These are phyloP conservation scores for Picochlorum sp. DNA, from an alignment of 139 green algal genomes.

Conservation along the genomic window DNA sequence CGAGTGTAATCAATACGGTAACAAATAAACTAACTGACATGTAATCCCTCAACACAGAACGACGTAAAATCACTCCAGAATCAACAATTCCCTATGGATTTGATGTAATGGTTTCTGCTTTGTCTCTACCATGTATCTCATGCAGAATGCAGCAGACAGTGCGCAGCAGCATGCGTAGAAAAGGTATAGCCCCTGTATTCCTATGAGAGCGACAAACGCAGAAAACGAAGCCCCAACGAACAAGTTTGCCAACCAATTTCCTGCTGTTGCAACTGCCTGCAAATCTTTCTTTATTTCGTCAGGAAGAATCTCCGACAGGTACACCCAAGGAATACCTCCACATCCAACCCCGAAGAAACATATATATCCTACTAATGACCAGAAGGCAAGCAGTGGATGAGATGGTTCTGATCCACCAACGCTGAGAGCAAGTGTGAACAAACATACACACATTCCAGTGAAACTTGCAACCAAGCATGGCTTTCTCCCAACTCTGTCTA, in stretches of 20 bases:
- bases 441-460: conserved; percentile 56
- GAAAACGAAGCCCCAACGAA: conserved; percentile 39
- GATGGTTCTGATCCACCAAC: too few species aligned
- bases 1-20: conserved; percentile 6
- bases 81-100: conserved; percentile 7
- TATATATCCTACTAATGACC: conserved; percentile 46
- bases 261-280: conserved; percentile 36
- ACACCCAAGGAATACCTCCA: conserved; percentile 68
- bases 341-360: conserved; percentile 59
- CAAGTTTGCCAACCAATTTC: conserved; percentile 47
- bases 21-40: background rate
- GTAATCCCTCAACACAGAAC: background rate
- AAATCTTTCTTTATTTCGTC: conserved; percentile 54
- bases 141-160: conserved; percentile 28
- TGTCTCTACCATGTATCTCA: conserved; percentile 46
- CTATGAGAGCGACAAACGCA: conserved; percentile 34
- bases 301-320: conserved; percentile 65
- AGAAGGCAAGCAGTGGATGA: conserved; percentile 17
- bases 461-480: conserved; percentile 72
- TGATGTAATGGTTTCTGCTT: conserved; percentile 22
- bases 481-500: conserved; percentile 75
- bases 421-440: conserved; percentile 27
- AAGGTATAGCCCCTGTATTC: conserved; percentile 38
- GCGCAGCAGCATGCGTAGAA: conserved; percentile 42
- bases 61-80: background rate